Conservation (phyloP, 225 moss, liverwort and hornwort species). For the Rhytidiadelphus loreus region DNA sequence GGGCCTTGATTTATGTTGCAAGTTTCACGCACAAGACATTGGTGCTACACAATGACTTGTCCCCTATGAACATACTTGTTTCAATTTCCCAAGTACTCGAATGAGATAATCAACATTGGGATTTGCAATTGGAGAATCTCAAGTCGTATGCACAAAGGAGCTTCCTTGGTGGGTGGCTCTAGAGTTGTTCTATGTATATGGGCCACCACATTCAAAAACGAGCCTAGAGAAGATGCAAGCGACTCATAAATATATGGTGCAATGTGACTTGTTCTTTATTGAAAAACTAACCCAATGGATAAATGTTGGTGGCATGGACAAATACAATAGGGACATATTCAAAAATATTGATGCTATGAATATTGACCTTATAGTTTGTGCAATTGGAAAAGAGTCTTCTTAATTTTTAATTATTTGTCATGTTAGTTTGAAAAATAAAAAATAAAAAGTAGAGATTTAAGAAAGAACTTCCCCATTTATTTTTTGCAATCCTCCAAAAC, state of each 20-base stretch:
- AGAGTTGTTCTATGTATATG: not conserved
- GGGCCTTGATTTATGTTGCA: not conserved
- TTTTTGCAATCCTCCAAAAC: no score
- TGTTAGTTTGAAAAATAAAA: not conserved
- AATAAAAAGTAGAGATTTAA: no score
- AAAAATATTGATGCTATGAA: not conserved
- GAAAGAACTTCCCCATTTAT: no score
- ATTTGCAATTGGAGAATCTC: not conserved
- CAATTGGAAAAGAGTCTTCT: fast-evolving
- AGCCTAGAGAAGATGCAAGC: not conserved
- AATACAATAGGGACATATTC: not conserved
- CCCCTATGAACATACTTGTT: not conserved
- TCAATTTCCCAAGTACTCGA: fast-evolving
- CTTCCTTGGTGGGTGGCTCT: not conserved
- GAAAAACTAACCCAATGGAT: not conserved
- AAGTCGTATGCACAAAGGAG: not conserved
- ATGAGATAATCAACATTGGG: not conserved
- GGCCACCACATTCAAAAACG: not conserved
- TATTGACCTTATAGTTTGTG: not conserved
- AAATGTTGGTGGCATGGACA: fast-evolving
- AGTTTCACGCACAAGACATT: not conserved
- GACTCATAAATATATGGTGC: fast-evolving
- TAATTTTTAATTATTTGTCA: not conserved
- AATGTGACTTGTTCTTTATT: fast-evolving
- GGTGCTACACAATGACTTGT: not conserved